Conservation (phyloP, 1,139 yeast species). For the Yamadazyma triangularis region DNA sequence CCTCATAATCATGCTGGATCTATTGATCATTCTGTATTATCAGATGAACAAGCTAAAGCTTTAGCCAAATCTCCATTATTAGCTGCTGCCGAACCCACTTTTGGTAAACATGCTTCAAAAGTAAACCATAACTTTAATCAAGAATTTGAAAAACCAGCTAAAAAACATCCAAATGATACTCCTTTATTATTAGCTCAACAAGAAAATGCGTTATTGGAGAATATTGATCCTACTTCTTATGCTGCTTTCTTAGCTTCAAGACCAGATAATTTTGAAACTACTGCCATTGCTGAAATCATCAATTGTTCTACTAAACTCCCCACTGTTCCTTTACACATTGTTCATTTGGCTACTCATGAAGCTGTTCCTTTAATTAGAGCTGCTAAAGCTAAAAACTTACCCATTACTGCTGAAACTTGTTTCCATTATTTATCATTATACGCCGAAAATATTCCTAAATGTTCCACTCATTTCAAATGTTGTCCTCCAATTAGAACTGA, state of each 20-base stretch:
- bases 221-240: constrained; percentile 65
- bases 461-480: constrained; percentile 82
- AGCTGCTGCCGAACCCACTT: constrained; percentile 54
- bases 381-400: constrained; percentile 58
- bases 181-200: constrained; percentile 47
- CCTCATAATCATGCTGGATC: constrained; percentile 40
- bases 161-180: constrained; percentile 7
- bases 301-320: constrained; percentile 57
- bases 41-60: constrained; percentile 48
- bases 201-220: constrained; percentile 36
- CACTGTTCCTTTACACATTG: constrained; percentile 75
- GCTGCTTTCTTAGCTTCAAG: constrained; percentile 75
- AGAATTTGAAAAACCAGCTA: constrained; percentile 7
- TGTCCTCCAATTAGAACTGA: constrained; percentile 90
- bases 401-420: constrained; percentile 84
- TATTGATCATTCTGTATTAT: constrained; percentile 33
- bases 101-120: constrained; percentile 45
- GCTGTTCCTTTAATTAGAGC: constrained; percentile 68
- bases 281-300: constrained; percentile 72
- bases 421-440: constrained; percentile 80
- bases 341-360: constrained; percentile 80
- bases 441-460: constrained; percentile 71
- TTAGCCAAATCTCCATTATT: constrained; percentile 51
- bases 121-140: constrained; percentile 28
- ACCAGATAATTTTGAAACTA: constrained; percentile 83